Base-by-base conservation (phyloP, 73 alveolate genomes). In the Paramecium sexaurelia region DNA sequence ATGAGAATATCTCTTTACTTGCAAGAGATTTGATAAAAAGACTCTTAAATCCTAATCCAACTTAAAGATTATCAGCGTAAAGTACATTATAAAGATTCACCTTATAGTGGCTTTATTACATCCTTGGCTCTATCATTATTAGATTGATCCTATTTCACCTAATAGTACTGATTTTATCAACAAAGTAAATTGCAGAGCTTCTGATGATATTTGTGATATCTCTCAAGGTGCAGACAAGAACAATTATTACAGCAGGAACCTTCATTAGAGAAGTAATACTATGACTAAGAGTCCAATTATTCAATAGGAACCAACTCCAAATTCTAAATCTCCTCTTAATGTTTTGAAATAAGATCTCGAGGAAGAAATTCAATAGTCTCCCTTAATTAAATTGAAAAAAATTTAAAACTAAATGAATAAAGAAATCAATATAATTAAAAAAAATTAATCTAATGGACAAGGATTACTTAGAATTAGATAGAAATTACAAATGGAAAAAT, bases 41-140 rank as follows among this genome's bases (percentile, higher is more conserved):
- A 45, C 71, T 78, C 13, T 43, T 78, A 1, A 11, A 78, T 11
- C 71, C 90, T 5, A 43, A 78, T 45, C 90, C 90, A 3, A 9
- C 40, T 17, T 7, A 20, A 22, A 56, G 90, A 41, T 78, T 78
- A 33, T 29, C 43, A 0, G 90, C 90, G 43, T 39, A 32, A 45
- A 13, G 90, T 78, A 78, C 19, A 22, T 29, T 51, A 11, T 41
- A 41, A 41, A 78, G 40, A 71, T 71, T 71, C 86, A 26, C 73
- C 19, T 41, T 41, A 78, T 73, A 78, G 90, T 78, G 90, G 90
- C 90, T 43, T 19, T 78, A 27, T 75, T 17, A 26, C 90, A 78
- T 78, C 90, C 90, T 24, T 78, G 90, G 90, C 55, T 78, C 36
- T 78, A 43, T 43, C 20, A 11, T 40, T 17, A 24, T 17, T 37